A percentile compares a stretch with the other conserved stretches of the same genome.
These are phyloP conservation scores for Phalaenopsis aphrodite DNA, from an alignment of 106 monocot genomes.

Conservation along the genomic window DNA sequence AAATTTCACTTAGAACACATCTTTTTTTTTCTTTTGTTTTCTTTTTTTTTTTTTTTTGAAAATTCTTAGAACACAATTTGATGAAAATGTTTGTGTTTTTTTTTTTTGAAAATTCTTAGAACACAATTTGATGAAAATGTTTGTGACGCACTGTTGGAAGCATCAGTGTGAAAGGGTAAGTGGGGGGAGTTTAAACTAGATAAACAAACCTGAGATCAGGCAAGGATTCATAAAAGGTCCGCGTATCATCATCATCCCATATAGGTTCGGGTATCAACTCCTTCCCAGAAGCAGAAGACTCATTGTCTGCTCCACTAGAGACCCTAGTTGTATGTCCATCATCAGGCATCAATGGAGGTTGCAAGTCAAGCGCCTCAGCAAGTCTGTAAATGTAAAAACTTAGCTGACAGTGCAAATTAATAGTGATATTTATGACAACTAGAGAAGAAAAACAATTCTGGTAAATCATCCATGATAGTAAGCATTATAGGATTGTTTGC, in stretches of 20 bases:
- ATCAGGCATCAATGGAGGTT: slow-evolving; percentile 91
- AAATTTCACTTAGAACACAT: neutral
- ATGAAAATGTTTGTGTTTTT: neutral
- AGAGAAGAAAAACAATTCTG: neutral
- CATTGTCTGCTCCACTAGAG: slow-evolving; percentile 51
- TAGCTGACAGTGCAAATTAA: neutral
- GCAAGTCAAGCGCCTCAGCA: slow-evolving; percentile 94
- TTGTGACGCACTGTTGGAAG: neutral
- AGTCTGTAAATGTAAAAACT: slow-evolving; percentile 38
- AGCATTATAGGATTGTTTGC: neutral
- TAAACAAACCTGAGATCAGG: slow-evolving; percentile 84
- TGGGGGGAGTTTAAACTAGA: neutral
- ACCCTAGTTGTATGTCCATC: slow-evolving; percentile 95
- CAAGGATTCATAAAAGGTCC: slow-evolving; percentile 87
- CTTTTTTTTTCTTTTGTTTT: too few relatives aligned
- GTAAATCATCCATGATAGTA: neutral
- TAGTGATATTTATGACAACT: neutral
- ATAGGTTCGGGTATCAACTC: slow-evolving; percentile 67
- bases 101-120: too few relatives aligned
- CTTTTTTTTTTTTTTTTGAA: too few relatives aligned
- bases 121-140: neutral
- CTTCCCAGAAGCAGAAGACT: slow-evolving; percentile 70
- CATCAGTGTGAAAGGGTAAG: neutral
- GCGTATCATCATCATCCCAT: slow-evolving; percentile 99
- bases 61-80: neutral